Conservation (phyloP, 257 asterid genomes). For the Paulownia fortunei region DNA sequence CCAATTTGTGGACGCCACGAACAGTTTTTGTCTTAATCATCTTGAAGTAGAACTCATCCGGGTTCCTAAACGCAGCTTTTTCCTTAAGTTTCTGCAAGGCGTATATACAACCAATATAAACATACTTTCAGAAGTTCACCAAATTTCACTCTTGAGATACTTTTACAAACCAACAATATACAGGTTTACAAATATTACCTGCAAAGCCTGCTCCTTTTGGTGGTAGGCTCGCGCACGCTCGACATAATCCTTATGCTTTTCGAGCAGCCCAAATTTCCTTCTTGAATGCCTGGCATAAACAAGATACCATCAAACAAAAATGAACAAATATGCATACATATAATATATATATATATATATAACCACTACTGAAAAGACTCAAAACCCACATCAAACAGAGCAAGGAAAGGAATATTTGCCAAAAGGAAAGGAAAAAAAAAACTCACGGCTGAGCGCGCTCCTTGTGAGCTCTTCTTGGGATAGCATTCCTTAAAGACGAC, state of each 20-base stretch:
- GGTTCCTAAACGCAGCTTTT: conserved; percentile 84
- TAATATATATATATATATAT: neutral
- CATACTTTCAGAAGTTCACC: neutral
- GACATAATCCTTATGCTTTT: conserved; percentile 93
- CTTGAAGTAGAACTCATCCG: conserved; percentile 89
- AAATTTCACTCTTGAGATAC: neutral
- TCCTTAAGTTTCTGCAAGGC: conserved; percentile 81
- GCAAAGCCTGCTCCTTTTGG: conserved; percentile 70
- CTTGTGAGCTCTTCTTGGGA: conserved; percentile 83
- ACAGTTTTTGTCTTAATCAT: conserved; percentile 69
- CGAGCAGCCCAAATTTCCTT: conserved; percentile 76
- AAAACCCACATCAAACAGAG: conserved; percentile 8
- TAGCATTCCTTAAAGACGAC: conserved; percentile 86
- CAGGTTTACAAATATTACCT: conserved; percentile 39
- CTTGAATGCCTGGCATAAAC: conserved; percentile 55
- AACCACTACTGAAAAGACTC: conserved; percentile 7
- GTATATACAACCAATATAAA: neutral
- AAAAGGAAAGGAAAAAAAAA: neutral
- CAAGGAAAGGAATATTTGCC: neutral
- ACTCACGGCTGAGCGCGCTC: conserved; percentile 95
- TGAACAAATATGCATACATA: too few species aligned
- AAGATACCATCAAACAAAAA: conserved; percentile 13
- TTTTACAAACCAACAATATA: neutral
- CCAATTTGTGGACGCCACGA: conserved; percentile 72
- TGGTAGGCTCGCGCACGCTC: conserved; percentile 73